Conservation (phyloP, 2,329 filamentous ascomycete species). For the Xylariaceae sp. region DNA sequence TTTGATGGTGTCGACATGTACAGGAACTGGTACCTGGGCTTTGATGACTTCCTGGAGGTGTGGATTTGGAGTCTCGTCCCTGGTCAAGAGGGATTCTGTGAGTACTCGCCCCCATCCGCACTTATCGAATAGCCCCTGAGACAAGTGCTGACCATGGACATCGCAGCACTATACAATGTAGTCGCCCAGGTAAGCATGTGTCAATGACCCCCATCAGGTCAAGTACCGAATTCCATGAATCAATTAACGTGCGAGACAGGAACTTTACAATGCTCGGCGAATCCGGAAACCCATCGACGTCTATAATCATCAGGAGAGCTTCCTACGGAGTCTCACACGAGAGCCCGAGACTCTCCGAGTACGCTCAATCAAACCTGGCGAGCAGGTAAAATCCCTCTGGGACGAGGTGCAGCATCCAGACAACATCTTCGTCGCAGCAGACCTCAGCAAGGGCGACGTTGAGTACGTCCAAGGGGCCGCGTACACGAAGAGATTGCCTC, state of each 20-base stretch:
- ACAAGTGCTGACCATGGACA: not conserved
- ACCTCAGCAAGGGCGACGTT: conserved; percentile 8
- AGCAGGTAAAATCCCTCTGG: conserved; percentile 25
- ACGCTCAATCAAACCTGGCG: conserved; percentile 25
- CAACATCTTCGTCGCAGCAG: conserved; percentile 20
- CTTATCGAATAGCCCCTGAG: not conserved
- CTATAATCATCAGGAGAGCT: conserved; percentile 25
- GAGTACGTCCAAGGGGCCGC: not conserved
- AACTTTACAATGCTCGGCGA: conserved; percentile 28
- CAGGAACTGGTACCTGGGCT: conserved; percentile 27
- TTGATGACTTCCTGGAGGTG: conserved; percentile 31
- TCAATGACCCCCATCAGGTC: not conserved
- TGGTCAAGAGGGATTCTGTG: conserved; percentile 7
- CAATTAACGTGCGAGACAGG: conserved; percentile 19
- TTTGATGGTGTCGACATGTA: conserved; percentile 23
- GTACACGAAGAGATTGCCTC: not conserved
- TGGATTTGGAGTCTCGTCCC: conserved; percentile 32
- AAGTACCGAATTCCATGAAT: not conserved
- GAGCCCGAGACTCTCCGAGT: conserved; percentile 26
- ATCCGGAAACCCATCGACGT: conserved; percentile 24
- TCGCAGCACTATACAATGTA: conserved; percentile 20
- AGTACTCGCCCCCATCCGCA: not conserved
- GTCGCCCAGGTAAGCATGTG: conserved; percentile 18
- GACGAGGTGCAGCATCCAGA: conserved; percentile 22
- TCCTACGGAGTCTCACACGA: conserved; percentile 26